Evolutionary conservation across 1,284 basidiomycete species (phyloP), one percentile per base, ranked within the genome.

Genomic region (Apiotrichum gamsii): DNA sequence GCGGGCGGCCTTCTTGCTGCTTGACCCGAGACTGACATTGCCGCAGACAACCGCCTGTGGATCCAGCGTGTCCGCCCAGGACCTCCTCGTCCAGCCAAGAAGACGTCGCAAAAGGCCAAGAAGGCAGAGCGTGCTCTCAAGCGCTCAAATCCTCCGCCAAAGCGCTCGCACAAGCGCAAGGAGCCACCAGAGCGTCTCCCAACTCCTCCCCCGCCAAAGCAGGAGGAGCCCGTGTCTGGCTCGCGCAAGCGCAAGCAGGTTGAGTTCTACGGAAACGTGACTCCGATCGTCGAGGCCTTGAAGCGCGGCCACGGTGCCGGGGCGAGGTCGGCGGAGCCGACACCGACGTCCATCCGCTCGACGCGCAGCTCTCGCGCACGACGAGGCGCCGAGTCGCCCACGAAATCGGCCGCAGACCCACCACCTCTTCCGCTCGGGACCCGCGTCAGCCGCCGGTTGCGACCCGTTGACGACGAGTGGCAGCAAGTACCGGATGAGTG

Each of bases 11-110:
- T n/a, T n/a, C n/a, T n/a, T n/a, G n/a, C n/a, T 31, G 9, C 15
- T 10, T 5, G 28, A 16, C 0, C 3, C 5, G 5, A 23, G 4
- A 21, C 45, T 47, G 16, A 43, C 39, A 18, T 23, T n/a, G 11
- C 14, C 21, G 1, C 55, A 73, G 72, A 79, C 59, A 77, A 78
- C 54, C 76, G 78, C 3, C 66, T 80, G 10, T 80, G 78, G 78
- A 61, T 78, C 14, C 76, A 79, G 51, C 70, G 75, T 20, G 60
- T 70, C 8, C 66, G 64, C 4, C 62, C 61, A 20, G 36, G 33
- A 1, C 48, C 55, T 13, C 61, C 60, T 21, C 55, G 61, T 15
- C 56, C 61, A 2, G 45, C 52, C 3, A 70, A 70, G 44, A 65
- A 64, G 51, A 45, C 62, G 4, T 63, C 64, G 1, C 54, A 49